A percentile compares a stretch with the other conserved stretches of the same genome.
Conservation (phyloP, 2,329 filamentous ascomycete species). For the Ophiostoma novo-ulmi region DNA sequence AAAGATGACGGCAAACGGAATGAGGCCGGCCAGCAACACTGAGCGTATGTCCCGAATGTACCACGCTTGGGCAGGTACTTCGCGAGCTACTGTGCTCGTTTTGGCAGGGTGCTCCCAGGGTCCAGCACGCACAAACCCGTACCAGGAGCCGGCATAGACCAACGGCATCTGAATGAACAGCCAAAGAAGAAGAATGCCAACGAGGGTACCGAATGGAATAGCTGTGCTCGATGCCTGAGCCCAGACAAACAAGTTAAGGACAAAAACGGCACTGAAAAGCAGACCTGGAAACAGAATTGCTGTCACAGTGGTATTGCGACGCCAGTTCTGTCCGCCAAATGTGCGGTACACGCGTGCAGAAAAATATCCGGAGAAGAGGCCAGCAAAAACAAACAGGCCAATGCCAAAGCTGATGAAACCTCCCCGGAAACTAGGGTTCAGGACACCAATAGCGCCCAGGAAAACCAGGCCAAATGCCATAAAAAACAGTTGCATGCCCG, state of each 20-base stretch:
- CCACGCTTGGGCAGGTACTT: slow-evolving; percentile 71
- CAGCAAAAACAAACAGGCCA: slow-evolving; percentile 77
- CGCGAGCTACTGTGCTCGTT: slow-evolving; percentile 64
- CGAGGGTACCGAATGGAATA: slow-evolving; percentile 72
- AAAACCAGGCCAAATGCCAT: slow-evolving; percentile 69
- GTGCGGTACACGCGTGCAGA: slow-evolving; percentile 78
- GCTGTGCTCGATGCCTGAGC: slow-evolving; percentile 83
- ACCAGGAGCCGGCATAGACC: slow-evolving; percentile 74
- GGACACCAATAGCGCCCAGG: slow-evolving; percentile 67
- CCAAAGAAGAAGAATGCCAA: slow-evolving; percentile 71
- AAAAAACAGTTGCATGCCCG: slow-evolving; percentile 79
- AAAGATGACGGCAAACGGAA: slow-evolving; percentile 64
- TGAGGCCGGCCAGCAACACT: slow-evolving; percentile 66
- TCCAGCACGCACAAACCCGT: slow-evolving; percentile 61
- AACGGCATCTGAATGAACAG: slow-evolving; percentile 80
- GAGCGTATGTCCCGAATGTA: slow-evolving; percentile 61
- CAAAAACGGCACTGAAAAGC: slow-evolving; percentile 67
- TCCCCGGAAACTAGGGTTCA: slow-evolving; percentile 85
- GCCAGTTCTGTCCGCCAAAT: slow-evolving; percentile 69
- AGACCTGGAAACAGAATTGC: slow-evolving; percentile 74
- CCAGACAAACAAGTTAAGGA: slow-evolving; percentile 86
- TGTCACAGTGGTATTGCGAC: slow-evolving; percentile 71
- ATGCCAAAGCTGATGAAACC: slow-evolving; percentile 81
- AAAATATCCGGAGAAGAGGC: slow-evolving; percentile 81
- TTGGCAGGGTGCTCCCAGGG: slow-evolving; percentile 79